Percentiles rank a stretch among this genome's conserved stretches.
These are phyloP conservation scores for Fusarium veterinarium DNA, from an alignment of 2,329 filamentous ascomycete genomes.

Conservation along the genomic window DNA sequence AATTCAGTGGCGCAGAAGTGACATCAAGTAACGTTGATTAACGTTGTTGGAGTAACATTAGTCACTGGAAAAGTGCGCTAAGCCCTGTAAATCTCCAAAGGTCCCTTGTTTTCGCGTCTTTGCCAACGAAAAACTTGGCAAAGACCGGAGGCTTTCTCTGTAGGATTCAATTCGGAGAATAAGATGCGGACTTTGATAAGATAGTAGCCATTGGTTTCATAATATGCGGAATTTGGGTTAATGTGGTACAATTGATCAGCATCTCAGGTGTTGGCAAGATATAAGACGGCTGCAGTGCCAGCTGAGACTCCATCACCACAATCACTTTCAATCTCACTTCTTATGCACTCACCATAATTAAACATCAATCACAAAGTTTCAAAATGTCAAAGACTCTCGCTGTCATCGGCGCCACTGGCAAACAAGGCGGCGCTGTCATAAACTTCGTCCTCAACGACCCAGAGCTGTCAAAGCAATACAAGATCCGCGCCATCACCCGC, in stretches of 20 bases:
- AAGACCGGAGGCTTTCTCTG: background rate
- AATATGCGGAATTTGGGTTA: background rate
- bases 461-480: slow-evolving; percentile 57
- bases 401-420: slow-evolving; percentile 64
- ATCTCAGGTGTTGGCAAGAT: background rate
- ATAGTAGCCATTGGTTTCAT: no score
- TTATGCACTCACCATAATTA: background rate
- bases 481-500: slow-evolving; percentile 63
- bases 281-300: background rate
- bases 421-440: slow-evolving; percentile 62
- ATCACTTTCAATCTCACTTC: background rate
- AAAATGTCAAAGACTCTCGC: slow-evolving; percentile 52
- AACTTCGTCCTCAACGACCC: slow-evolving; percentile 57
- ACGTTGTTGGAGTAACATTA: slow-evolving; percentile 8
- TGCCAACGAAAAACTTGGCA: background rate
- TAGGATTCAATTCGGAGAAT: background rate
- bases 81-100: background rate
- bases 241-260: background rate
- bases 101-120: background rate
- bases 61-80: background rate
- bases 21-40: slow-evolving; percentile 10
- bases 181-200: background rate
- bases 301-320: background rate
- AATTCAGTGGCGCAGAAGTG: background rate
- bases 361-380: no score